phyloP scores from a whole-genome alignment of 208 protist species.

The Trichomonas vaginalis region DNA sequence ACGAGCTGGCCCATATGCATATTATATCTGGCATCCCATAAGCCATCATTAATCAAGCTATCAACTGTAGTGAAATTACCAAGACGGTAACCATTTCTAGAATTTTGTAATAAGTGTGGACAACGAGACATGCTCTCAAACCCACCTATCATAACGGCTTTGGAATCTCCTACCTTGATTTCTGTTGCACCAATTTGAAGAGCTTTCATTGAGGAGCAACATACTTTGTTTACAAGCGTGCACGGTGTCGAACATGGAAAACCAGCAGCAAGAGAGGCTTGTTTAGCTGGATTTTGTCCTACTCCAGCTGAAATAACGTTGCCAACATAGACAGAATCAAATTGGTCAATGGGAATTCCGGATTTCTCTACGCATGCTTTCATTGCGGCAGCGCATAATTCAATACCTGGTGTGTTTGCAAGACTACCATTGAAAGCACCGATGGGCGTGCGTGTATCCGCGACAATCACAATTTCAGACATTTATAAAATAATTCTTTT shows the following conservation, averaged over 20 bases:
- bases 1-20: constrained; percentile 59
- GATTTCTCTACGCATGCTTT: constrained; percentile 22
- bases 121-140: constrained; percentile 59
- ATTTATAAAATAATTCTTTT: too few relatives aligned
- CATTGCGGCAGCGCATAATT: constrained; percentile 35
- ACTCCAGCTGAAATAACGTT: constrained; percentile 32
- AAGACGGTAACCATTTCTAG: constrained; percentile 33
- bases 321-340: constrained; percentile 36
- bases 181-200: constrained; percentile 28
- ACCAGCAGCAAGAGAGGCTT: constrained; percentile 30
- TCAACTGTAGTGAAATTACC: constrained; percentile 31
- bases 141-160: constrained; percentile 36
- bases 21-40: constrained; percentile 52
- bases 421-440: constrained; percentile 34
- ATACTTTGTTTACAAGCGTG: constrained; percentile 44
- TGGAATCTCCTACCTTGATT: constrained; percentile 23
- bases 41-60: constrained; percentile 53
- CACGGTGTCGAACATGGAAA: constrained; percentile 23
- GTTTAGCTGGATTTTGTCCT: constrained; percentile 38
- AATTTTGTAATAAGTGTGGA: constrained; percentile 50
- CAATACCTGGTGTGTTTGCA: background rate
- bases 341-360: background rate
- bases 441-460: constrained; percentile 33
- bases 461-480: constrained; percentile 35
- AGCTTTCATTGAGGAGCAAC: constrained; percentile 39